Evolutionary conservation across 176 grass and related monocot genomes (phyloP).

Genomic region (Cymbopogon citratus): DNA sequence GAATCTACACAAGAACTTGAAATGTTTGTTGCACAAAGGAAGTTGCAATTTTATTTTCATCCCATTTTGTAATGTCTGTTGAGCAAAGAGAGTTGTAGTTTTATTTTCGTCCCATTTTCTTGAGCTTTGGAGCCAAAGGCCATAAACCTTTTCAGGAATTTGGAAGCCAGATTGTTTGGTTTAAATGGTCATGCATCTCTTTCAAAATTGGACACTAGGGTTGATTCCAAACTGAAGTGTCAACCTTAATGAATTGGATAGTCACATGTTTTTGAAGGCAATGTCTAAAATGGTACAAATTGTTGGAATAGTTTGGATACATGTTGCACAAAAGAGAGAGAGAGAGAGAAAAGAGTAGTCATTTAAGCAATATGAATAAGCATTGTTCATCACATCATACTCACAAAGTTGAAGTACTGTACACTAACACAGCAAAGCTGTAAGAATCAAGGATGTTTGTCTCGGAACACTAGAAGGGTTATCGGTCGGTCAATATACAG

Average conservation of each 20-base stretch:
- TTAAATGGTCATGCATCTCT: not conserved
- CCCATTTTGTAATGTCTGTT: not conserved
- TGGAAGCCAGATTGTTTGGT: not conserved
- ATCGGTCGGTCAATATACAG: not conserved
- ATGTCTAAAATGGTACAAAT: not conserved
- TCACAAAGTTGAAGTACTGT: not conserved
- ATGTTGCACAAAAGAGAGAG: not conserved
- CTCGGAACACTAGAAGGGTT: not conserved
- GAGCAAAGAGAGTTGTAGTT: not conserved
- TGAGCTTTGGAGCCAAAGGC: not conserved
- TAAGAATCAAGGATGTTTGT: not conserved
- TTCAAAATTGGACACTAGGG: not conserved
- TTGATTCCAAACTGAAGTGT: not conserved
- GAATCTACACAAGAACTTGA: not conserved
- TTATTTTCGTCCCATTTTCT: not conserved
- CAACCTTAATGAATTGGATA: not conserved
- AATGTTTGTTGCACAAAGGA: too few relatives aligned
- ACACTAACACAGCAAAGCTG: not conserved
- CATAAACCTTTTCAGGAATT: not conserved
- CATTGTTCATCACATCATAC: slow-evolving; percentile 2
- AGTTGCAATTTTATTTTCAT: too few relatives aligned
- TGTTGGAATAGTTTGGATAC: not conserved
- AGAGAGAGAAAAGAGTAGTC: not conserved
- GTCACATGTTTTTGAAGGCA: not conserved
- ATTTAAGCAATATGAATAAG: not conserved